These are phyloP conservation scores for Penicillium polonicum DNA, from an alignment of 2,329 filamentous ascomycete species.

Conservation along the genomic window DNA sequence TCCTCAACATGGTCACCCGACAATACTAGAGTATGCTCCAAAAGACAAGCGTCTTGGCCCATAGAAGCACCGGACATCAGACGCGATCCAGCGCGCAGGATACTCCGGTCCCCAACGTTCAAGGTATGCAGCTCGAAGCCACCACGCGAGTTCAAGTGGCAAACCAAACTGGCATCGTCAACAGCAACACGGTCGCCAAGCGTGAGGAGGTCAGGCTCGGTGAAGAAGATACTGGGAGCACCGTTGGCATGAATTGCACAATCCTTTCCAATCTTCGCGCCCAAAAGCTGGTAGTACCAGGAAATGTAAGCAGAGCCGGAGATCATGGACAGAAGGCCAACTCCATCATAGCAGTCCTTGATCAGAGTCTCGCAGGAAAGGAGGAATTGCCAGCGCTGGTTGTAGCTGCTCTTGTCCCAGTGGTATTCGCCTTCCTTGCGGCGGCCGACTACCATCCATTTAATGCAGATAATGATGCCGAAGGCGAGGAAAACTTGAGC, in stretches of 20 bases:
- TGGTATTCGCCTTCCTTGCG: slow-evolving; percentile 55
- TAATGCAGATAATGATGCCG: slow-evolving; percentile 46
- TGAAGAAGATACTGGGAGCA: slow-evolving; percentile 54
- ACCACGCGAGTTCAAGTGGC: slow-evolving; percentile 57
- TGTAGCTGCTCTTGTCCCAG: slow-evolving; percentile 58
- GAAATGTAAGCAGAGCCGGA: slow-evolving; percentile 55
- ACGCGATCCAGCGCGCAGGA: slow-evolving; percentile 53
- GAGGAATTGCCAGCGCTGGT: slow-evolving; percentile 59
- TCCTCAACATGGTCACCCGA: slow-evolving; percentile 56
- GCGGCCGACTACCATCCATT: slow-evolving; percentile 55
- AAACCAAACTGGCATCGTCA: slow-evolving; percentile 58
- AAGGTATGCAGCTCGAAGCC: slow-evolving; percentile 57
- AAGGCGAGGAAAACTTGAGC: slow-evolving; percentile 48
- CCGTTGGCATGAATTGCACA: slow-evolving; percentile 58
- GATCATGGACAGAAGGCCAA: slow-evolving; percentile 54
- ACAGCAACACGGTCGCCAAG: slow-evolving; percentile 55
- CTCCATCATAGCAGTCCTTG: slow-evolving; percentile 50
- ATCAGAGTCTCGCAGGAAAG: slow-evolving; percentile 54
- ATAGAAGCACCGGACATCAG: slow-evolving; percentile 55
- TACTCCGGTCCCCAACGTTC: slow-evolving; percentile 52
- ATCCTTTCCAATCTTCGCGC: slow-evolving; percentile 55
- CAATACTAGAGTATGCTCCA: slow-evolving; percentile 60
- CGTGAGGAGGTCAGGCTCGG: slow-evolving; percentile 57
- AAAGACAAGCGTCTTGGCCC: slow-evolving; percentile 53
- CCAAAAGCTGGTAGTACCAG: slow-evolving; percentile 55